Base-by-base conservation (phyloP, 2,329 filamentous ascomycete genomes). In the Aspergillus chevalieri region DNA sequence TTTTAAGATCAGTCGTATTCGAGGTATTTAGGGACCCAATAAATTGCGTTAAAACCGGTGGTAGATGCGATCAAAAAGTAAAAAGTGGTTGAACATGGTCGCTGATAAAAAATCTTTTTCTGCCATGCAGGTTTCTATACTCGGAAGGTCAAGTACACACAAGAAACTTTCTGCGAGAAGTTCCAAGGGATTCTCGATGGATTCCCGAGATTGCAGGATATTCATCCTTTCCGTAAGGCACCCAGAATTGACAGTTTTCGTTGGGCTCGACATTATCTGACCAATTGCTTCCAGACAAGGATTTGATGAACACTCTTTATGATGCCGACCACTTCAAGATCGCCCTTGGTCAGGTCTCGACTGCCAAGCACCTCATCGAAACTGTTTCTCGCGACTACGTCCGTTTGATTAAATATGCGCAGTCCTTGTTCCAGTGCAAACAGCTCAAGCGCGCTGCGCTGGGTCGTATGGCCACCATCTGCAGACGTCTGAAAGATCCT, bases 301-400 rank as follows among this genome's bases (percentile, higher is more conserved):
- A 90, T 74, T 77, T 94, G 65, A 86, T 98, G 75, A 97, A 98
- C 76, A 97, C 93, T 17, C 85, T 98, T 43, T 98, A 97, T 78
- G 92, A 96, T 82, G 89, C 89, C 70, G 92, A 98, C 78, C 90
- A 95, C 70, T 97, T 97, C 78, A 84, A 87, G 63, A 97, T 98
- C 63, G 93, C 94, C 33, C 86, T 98, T 33, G 94, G 93, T 52
- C 93, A 97, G 72, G 78, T 98, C 43, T 94, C 90, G 41, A 97
- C 93, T 4, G 93, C 93, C 47, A 97, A 96, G 77, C 88, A 94
- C 65, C 77, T 97, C 57, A 94, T 98, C 49, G 93, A 98, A 79
- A 94, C 91, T 48, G 93, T 98, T 55, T 87, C 89, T 52, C 83
- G 93, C 66, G 93, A 98, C 71, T 98, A 98, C 66, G 90, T 98